These are phyloP conservation scores for Coffea canephora DNA, from an alignment of 257 asterid species.

Conservation along the genomic window DNA sequence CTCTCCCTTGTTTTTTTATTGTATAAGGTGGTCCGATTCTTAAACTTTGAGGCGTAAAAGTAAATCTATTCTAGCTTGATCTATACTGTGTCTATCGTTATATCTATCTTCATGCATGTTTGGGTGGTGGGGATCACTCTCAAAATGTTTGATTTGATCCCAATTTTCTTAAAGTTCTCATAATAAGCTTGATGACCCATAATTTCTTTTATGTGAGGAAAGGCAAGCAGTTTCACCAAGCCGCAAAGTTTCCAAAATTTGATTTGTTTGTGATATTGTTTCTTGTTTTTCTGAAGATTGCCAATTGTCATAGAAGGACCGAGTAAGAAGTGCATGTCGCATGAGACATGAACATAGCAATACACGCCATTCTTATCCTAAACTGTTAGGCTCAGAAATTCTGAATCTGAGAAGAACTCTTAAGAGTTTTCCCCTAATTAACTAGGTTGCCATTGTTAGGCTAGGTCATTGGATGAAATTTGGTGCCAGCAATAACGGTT, in stretches of 20 bases:
- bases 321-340: no score
- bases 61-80: not conserved
- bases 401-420: no score
- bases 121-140: constrained; percentile 7
- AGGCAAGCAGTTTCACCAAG: not conserved
- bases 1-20: not conserved
- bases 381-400: no score
- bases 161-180: not conserved
- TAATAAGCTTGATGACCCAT: not conserved
- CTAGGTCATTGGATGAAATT: no score
- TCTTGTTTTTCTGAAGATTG: not conserved
- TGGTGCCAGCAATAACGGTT: no score
- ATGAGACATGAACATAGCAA: no score
- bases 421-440: no score
- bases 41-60: constrained; percentile 7
- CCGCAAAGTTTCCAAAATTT: not conserved
- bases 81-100: not conserved
- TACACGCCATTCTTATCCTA: no score
- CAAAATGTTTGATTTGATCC: constrained; percentile 4
- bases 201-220: constrained; percentile 10
- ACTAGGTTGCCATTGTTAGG: no score
- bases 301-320: not conserved
- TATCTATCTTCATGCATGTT: not conserved
- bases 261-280: not conserved
- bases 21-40: not conserved